Conservation (phyloP, 768 basidiomycete species). For the Naganishia vishniacii region DNA sequence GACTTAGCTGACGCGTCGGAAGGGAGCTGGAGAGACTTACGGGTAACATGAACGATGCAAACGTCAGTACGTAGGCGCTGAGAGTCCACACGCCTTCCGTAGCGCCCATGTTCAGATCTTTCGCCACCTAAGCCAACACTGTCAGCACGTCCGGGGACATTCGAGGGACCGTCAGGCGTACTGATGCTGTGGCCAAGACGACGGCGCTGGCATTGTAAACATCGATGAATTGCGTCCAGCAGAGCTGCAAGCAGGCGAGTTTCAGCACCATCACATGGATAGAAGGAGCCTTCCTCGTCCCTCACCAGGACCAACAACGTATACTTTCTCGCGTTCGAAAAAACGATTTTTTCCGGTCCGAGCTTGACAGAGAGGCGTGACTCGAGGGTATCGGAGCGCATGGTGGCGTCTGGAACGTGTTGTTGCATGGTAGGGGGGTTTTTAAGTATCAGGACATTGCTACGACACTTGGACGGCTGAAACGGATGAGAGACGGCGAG, state of each 20-base stretch:
- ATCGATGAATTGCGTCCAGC: constrained; percentile 51
- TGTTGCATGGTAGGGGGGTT: no score
- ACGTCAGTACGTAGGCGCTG: constrained; percentile 23
- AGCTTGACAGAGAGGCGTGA: no score
- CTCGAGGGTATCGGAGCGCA: no score
- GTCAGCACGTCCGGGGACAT: neutral
- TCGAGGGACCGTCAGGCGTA: neutral
- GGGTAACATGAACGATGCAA: constrained; percentile 27
- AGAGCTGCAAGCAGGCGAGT: constrained; percentile 6
- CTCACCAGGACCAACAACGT: neutral
- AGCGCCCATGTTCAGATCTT: constrained; percentile 20
- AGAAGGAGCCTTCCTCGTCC: neutral
- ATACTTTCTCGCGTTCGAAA: neutral
- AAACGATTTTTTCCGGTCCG: constrained; percentile 11
- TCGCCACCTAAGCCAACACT: neutral
- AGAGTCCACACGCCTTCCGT: constrained; percentile 26
- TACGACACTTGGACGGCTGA: no score
- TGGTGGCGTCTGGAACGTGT: no score
- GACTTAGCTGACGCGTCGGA: no score
- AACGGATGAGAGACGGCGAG: no score
- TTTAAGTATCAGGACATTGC: no score
- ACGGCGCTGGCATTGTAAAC: constrained; percentile 56
- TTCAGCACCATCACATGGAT: neutral
- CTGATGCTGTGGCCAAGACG: constrained; percentile 21
- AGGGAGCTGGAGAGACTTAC: neutral